A percentile compares a stretch with the other conserved stretches of the same genome.
These are phyloP conservation scores for Huntiella moniliformis DNA, from an alignment of 2,329 filamentous ascomycete species.

Conservation along the genomic window DNA sequence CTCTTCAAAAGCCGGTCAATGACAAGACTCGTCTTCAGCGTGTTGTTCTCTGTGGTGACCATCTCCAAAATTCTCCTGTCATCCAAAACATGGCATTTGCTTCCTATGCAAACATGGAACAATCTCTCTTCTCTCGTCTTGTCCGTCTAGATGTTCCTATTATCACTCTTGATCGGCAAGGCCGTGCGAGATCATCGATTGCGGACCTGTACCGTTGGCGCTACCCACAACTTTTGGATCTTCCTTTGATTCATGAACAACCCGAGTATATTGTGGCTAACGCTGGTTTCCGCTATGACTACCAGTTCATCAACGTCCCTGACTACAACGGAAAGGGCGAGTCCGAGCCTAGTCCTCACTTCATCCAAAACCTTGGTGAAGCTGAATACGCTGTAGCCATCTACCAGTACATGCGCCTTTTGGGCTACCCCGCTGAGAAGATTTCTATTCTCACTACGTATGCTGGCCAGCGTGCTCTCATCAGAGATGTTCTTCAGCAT, in stretches of 20 bases:
- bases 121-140: conserved; percentile 81
- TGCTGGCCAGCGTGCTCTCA: conserved; percentile 73
- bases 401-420: conserved; percentile 90
- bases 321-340: conserved; percentile 87
- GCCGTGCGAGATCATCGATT: conserved; percentile 70
- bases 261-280: conserved; percentile 67
- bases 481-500: conserved; percentile 69
- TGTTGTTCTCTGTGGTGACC: conserved; percentile 83
- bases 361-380: conserved; percentile 90
- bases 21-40: conserved; percentile 63
- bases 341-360: conserved; percentile 77
- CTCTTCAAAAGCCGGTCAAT: conserved; percentile 65
- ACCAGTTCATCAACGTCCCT: conserved; percentile 88
- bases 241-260: conserved; percentile 51
- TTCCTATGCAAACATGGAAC: conserved; percentile 88
- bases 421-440: conserved; percentile 68
- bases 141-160: conserved; percentile 84
- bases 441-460: conserved; percentile 90
- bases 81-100: conserved; percentile 89
- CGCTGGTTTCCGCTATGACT: conserved; percentile 81
- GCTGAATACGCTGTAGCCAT: conserved; percentile 93
- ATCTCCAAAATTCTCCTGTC: conserved; percentile 89
- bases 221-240: conserved; percentile 60
- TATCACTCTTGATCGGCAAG: conserved; percentile 81
- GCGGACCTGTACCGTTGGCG: conserved; percentile 87